A percentile compares a stretch with the other conserved stretches of the same genome.
Evolutionary conservation across 768 basidiomycete genomes (phyloP).

Genomic region (Amylocystis lapponica): DNA sequence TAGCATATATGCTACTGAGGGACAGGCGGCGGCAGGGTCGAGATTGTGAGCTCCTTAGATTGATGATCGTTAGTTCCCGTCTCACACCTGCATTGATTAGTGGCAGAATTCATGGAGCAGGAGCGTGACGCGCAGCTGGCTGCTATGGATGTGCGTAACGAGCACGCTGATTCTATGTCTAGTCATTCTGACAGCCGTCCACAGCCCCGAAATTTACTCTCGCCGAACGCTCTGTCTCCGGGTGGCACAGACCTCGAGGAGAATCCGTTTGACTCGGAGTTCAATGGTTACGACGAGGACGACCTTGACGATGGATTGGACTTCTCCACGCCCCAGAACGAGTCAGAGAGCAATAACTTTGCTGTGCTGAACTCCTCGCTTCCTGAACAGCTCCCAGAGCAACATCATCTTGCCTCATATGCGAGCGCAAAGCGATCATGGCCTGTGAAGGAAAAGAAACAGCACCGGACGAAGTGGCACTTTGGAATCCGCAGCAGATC

Average conservation of each 20-base stretch:
- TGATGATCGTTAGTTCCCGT: no score
- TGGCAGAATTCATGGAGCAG: conserved; percentile 76
- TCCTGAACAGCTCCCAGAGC: conserved; percentile 54
- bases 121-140: conserved; percentile 79
- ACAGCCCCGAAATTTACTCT: conserved; percentile 67
- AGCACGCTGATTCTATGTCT: neutral
- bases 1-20: conserved; percentile 89
- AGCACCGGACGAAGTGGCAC: conserved; percentile 89
- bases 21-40: conserved; percentile 83
- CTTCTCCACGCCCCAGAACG: conserved; percentile 38
- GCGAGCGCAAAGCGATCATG: conserved; percentile 45
- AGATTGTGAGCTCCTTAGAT: conserved; percentile 76
- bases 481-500: conserved; percentile 94
- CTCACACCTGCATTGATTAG: no score
- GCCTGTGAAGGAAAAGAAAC: conserved; percentile 55
- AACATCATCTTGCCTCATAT: conserved; percentile 68
- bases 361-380: conserved; percentile 89
- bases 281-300: conserved; percentile 49
- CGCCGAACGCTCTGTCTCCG: conserved; percentile 55
- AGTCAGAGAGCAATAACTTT: conserved; percentile 56
- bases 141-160: conserved; percentile 68
- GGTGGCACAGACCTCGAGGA: conserved; percentile 56
- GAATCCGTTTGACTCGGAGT: conserved; percentile 79
- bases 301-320: conserved; percentile 53
- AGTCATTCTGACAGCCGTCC: conserved; percentile 2